These are phyloP conservation scores for Vitis rotundifolia DNA, from an alignment of 164 flowering plant species.

Conservation along the genomic window DNA sequence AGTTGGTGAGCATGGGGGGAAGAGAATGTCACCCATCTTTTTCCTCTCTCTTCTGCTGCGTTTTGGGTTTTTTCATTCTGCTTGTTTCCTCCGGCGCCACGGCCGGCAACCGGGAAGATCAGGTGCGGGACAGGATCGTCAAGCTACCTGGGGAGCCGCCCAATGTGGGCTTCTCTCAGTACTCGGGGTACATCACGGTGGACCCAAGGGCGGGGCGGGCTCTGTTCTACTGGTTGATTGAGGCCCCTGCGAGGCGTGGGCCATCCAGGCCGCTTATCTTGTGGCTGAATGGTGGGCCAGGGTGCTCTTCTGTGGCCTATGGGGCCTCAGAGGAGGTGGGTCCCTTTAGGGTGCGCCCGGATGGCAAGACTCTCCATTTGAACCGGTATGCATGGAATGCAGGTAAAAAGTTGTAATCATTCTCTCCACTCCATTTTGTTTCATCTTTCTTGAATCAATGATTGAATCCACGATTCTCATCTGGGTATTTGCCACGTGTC, in stretches of 20 bases:
- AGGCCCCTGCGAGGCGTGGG: constrained; percentile 9
- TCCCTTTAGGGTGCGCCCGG: constrained; percentile 25
- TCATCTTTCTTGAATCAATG: too few species aligned
- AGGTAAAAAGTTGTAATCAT: constrained; percentile 11
- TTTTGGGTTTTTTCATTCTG: background rate
- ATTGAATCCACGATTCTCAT: background rate
- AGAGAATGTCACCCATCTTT: background rate
- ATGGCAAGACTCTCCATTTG: constrained; percentile 23
- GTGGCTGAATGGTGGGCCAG: constrained; percentile 48
- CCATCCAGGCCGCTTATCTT: constrained; percentile 28
- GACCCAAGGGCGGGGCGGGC: constrained; percentile 29
- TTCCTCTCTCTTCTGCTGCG: background rate
- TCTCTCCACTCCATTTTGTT: too few species aligned
- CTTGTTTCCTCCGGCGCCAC: background rate
- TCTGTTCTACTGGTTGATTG: constrained; percentile 35
- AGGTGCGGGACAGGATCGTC: constrained; percentile 25
- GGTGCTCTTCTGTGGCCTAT: constrained; percentile 37
- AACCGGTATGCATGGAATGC: constrained; percentile 34
- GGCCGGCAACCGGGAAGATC: background rate
- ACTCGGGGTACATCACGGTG: constrained; percentile 37
- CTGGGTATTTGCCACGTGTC: background rate
- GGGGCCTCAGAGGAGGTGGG: constrained; percentile 38
- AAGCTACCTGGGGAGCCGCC: constrained; percentile 31
- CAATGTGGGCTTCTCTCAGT: constrained; percentile 32
- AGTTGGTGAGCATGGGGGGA: background rate